Evolutionary conservation across 2,329 filamentous ascomycete species (phyloP).

Genomic region (Ascosphaera pollenicola): DNA sequence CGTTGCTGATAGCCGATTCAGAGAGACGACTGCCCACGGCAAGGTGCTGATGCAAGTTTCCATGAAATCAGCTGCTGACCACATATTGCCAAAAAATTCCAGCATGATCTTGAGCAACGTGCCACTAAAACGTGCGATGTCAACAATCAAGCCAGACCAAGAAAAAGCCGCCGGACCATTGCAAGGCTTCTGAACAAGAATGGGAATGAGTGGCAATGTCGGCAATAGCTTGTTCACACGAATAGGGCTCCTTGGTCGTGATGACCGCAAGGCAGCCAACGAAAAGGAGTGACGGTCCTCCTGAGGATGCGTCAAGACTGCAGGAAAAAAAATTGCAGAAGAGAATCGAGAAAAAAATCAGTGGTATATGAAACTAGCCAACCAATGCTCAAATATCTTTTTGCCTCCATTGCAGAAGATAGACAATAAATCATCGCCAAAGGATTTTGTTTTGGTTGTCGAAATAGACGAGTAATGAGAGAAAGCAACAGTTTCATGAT

Average conservation of each 20-base stretch:
- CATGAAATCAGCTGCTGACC: not conserved
- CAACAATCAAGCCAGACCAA: not conserved
- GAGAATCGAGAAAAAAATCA: not conserved
- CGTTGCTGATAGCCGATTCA: too few relatives aligned
- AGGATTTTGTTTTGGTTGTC: slow-evolving; percentile 2
- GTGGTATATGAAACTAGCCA: not conserved
- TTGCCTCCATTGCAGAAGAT: slow-evolving; percentile 2
- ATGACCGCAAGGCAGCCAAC: too few relatives aligned
- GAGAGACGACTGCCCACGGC: too few relatives aligned
- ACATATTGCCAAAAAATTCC: not conserved
- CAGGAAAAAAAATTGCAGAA: not conserved
- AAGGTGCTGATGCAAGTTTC: not conserved
- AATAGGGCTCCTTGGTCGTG: too few relatives aligned
- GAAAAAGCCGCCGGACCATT: too few relatives aligned
- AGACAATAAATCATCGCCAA: slow-evolving; percentile 3
- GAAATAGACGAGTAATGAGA: slow-evolving; percentile 3
- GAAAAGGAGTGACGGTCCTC: not conserved
- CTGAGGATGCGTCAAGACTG: not conserved
- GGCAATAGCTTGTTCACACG: too few relatives aligned
- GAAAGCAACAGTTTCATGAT: slow-evolving; percentile 3
- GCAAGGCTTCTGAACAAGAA: too few relatives aligned
- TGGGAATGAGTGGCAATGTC: too few relatives aligned
- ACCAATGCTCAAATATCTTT: too few relatives aligned
- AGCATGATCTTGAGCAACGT: not conserved
- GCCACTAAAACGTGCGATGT: not conserved